phyloP scores from a whole-genome alignment of 2,329 filamentous ascomycete genomes.

The Clarireedia homoeocarpa region DNA sequence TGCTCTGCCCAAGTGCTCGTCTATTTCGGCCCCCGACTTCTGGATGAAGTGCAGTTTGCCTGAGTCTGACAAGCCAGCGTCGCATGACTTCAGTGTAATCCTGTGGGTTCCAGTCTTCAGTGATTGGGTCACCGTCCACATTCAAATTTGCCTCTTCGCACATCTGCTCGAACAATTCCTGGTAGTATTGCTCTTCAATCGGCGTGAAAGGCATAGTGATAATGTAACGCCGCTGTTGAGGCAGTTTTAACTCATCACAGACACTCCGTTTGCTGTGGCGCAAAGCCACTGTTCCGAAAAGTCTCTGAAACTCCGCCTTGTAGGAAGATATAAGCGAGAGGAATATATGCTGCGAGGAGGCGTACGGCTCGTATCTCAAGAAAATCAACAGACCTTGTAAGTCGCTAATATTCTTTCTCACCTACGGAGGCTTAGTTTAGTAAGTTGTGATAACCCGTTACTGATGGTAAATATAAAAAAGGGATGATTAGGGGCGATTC shows the following conservation, averaged over 20 bases:
- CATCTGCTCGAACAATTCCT: constrained; percentile 68
- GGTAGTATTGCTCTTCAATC: constrained; percentile 86
- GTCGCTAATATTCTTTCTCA: constrained; percentile 64
- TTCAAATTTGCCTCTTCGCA: constrained; percentile 60
- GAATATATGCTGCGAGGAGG: constrained; percentile 58
- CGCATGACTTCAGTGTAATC: constrained; percentile 64
- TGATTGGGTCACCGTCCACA: constrained; percentile 38
- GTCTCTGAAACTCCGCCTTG: constrained; percentile 53
- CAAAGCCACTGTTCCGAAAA: constrained; percentile 67
- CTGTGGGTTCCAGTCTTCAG: constrained; percentile 57
- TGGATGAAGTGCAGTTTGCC: constrained; percentile 80
- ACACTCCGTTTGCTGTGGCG: constrained; percentile 81
- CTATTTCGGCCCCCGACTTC: constrained; percentile 66
- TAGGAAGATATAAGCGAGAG: constrained; percentile 53
- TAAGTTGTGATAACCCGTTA: too few relatives aligned
- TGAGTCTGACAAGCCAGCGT: constrained; percentile 64
- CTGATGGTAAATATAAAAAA: too few relatives aligned
- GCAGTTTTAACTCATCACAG: constrained; percentile 69
- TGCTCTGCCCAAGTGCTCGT: constrained; percentile 49
- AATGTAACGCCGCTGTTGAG: constrained; percentile 75
- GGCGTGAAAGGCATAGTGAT: constrained; percentile 86
- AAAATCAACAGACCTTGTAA: constrained; percentile 77
- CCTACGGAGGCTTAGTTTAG: neutral
- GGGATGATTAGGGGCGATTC: too few relatives aligned
- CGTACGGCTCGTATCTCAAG: constrained; percentile 70